These are phyloP conservation scores for Lasiosphaeriaceae sp. DNA, from an alignment of 495 filamentous ascomycete species.

Conservation along the genomic window DNA sequence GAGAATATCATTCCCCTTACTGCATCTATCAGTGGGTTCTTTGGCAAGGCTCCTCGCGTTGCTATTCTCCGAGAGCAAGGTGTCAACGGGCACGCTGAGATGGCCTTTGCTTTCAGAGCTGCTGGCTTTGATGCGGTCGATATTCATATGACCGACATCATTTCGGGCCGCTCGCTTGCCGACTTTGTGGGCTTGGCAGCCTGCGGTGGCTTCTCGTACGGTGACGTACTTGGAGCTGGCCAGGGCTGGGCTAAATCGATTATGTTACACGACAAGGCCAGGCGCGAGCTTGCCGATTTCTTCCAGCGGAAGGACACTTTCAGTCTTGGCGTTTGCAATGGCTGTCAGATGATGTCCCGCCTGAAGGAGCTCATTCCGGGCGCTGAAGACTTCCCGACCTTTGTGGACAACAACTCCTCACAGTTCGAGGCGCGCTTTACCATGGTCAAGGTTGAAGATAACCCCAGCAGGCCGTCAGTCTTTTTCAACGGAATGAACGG, in stretches of 20 bases:
- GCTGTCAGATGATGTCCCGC: conserved; percentile 89
- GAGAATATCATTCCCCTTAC: conserved; percentile 70
- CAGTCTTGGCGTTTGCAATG: conserved; percentile 92
- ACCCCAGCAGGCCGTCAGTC: conserved; percentile 60
- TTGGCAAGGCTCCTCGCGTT: conserved; percentile 73
- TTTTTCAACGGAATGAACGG: conserved; percentile 92
- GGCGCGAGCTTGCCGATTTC: conserved; percentile 75
- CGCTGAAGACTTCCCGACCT: conserved; percentile 78
- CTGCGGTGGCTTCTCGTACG: conserved; percentile 96
- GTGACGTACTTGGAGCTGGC: conserved; percentile 91
- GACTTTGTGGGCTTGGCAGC: conserved; percentile 85
- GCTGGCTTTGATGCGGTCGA: conserved; percentile 91
- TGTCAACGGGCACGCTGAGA: conserved; percentile 91
- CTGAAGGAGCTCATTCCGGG: conserved; percentile 85
- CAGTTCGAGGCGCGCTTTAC: conserved; percentile 89
- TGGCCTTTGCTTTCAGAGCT: conserved; percentile 90
- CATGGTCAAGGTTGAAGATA: conserved; percentile 80
- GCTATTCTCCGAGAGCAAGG: conserved; percentile 95
- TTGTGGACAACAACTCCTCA: conserved; percentile 78
- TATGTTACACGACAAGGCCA: conserved; percentile 72
- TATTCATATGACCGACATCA: conserved; percentile 95
- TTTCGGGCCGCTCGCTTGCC: conserved; percentile 70
- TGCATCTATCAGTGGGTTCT: conserved; percentile 64
- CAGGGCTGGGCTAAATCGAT: conserved; percentile 97
- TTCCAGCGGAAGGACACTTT: conserved; percentile 90